These are phyloP conservation scores for Botrytis cinerea DNA, from an alignment of 2,329 filamentous ascomycete species.

Conservation along the genomic window DNA sequence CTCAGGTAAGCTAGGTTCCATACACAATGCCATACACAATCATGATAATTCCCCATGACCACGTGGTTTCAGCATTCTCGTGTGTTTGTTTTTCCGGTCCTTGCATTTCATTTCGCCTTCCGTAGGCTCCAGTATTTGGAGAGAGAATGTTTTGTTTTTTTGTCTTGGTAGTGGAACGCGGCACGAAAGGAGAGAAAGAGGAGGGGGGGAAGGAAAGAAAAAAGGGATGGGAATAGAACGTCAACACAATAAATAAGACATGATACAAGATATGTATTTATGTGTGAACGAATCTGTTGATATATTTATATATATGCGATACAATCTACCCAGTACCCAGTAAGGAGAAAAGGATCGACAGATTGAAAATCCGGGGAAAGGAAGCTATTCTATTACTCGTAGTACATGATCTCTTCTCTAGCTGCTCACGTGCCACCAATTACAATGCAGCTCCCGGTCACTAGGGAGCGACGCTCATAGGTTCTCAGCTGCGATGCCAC, in stretches of 20 bases:
- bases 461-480: not conserved
- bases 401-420: not conserved
- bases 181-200: not conserved
- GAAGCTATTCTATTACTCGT: not conserved
- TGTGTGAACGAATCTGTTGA: not conserved
- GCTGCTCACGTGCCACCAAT: not conserved
- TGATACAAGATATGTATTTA: not conserved
- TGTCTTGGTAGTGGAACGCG: not conserved
- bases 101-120: not conserved
- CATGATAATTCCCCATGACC: too few species aligned
- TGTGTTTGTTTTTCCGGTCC: not conserved
- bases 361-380: conserved; percentile 5
- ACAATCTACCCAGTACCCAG: not conserved
- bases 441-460: too few species aligned
- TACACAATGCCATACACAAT: too few species aligned
- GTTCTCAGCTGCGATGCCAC: not conserved
- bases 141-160: too few species aligned
- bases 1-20: too few species aligned
- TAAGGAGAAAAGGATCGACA: not conserved
- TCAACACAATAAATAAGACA: not conserved
- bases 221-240: too few species aligned
- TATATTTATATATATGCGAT: too few species aligned
- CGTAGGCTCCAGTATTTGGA: conserved; percentile 5
- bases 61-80: not conserved
- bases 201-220: not conserved